Conservation (phyloP, 495 filamentous ascomycete species). For the Viridothelium virens region DNA sequence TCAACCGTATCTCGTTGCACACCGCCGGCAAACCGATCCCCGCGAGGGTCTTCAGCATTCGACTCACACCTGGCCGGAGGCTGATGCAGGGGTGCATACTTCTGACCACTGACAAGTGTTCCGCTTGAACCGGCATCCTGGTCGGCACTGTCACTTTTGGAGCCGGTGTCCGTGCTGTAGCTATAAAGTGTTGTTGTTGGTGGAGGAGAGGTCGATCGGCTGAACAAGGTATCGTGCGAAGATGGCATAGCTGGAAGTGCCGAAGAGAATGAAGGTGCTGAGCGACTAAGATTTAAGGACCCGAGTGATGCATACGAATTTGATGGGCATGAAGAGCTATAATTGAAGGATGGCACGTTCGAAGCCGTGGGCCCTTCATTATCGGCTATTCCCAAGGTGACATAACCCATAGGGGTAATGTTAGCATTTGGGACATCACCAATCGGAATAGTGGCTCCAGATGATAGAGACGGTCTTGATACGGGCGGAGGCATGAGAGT, state of each 20-base stretch:
- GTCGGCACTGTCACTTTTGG: not conserved
- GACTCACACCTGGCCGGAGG: not conserved
- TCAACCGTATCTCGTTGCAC: not conserved
- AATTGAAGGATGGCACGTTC: not conserved
- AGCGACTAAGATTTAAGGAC: not conserved
- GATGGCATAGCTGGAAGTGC: not conserved
- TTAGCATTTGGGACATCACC: not conserved
- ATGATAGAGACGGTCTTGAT: not conserved
- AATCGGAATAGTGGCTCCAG: not conserved
- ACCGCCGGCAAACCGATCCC: not conserved
- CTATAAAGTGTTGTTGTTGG: not conserved
- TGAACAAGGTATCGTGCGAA: not conserved
- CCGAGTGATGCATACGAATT: not conserved
- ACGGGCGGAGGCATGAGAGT: not conserved
- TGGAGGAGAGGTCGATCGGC: not conserved
- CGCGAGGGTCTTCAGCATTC: not conserved
- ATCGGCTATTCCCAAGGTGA: not conserved
- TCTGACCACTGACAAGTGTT: conserved; percentile 1
- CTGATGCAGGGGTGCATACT: not conserved
- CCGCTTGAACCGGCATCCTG: not conserved
- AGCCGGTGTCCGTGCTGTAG: not conserved
- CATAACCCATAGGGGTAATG: not conserved
- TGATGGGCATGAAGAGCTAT: not conserved
- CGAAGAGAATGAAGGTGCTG: not conserved
- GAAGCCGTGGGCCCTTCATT: not conserved